phyloP scores from a whole-genome alignment of 2,329 filamentous ascomycete species.

The Hymenoscyphus linearis region DNA sequence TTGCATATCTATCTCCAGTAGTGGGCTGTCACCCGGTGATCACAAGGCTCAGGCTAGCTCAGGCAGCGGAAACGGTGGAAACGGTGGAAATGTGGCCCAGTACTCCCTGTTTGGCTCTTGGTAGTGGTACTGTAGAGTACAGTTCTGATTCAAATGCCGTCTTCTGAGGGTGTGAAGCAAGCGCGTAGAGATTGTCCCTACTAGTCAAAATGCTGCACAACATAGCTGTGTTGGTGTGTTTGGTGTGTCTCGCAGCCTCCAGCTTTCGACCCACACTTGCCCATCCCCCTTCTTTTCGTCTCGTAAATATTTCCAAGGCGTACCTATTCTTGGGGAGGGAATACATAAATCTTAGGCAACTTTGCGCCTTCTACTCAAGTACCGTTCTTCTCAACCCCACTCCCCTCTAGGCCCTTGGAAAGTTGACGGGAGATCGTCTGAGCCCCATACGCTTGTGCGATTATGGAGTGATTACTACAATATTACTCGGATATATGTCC shows the following conservation, averaged over 20 bases:
- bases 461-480: not conserved
- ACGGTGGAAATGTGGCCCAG: not conserved
- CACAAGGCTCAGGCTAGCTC: not conserved
- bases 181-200: not conserved
- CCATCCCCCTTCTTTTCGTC: not conserved
- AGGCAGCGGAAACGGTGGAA: not conserved
- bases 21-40: not conserved
- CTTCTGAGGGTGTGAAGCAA: not conserved
- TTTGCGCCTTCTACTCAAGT: not conserved
- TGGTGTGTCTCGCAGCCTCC: no score
- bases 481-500: no score
- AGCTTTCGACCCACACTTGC: not conserved
- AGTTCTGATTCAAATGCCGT: not conserved
- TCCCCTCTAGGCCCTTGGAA: no score
- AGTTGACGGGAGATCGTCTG: not conserved
- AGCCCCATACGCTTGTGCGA: not conserved
- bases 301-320: not conserved
- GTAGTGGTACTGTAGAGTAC: no score
- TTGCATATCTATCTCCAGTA: conserved; percentile 8
- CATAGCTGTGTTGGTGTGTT: not conserved
- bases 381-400: not conserved
- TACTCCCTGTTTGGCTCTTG: not conserved
- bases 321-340: not conserved
- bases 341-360: not conserved
- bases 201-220: not conserved